Evolutionary conservation across 352 stramenopile genomes (phyloP).

Genomic region (Phytophthora macrochlamydospora): DNA sequence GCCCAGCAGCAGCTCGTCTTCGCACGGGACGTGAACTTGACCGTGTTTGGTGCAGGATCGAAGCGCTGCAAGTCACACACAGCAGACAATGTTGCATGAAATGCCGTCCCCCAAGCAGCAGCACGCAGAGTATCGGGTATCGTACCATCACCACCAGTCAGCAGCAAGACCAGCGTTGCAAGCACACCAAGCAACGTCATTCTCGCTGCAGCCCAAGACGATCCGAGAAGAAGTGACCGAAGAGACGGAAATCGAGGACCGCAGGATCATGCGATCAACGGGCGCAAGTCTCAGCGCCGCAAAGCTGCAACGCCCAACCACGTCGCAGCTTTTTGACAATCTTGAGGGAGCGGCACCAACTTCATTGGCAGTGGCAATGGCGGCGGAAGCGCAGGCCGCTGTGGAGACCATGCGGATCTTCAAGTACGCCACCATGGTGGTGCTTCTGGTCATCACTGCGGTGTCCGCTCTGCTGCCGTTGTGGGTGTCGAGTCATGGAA

Average conservation of each 20-base stretch:
- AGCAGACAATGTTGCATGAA: no score
- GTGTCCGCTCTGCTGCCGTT: slow-evolving; percentile 57
- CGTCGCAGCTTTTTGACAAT: not conserved
- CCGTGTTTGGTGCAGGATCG: slow-evolving; percentile 53
- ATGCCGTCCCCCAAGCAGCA: no score
- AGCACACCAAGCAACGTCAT: not conserved
- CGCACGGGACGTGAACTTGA: slow-evolving; percentile 52
- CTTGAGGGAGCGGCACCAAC: not conserved
- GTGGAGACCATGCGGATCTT: slow-evolving; percentile 39
- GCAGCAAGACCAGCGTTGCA: slow-evolving; percentile 3
- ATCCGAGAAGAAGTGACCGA: slow-evolving; percentile 3
- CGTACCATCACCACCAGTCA: slow-evolving; percentile 16
- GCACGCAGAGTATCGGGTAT: not conserved
- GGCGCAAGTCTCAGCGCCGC: not conserved
- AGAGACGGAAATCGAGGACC: not conserved
- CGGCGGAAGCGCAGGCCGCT: slow-evolving; percentile 14
- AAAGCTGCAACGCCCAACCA: not conserved
- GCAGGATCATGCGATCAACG: not conserved
- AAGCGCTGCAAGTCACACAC: slow-evolving; percentile 8
- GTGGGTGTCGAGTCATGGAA: slow-evolving; percentile 57
- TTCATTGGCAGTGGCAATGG: no score
- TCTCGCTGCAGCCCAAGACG: not conserved
- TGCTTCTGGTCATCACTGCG: slow-evolving; percentile 63
- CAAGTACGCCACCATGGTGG: slow-evolving; percentile 55
- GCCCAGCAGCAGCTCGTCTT: slow-evolving; percentile 51